These are phyloP conservation scores for Climacium dendroides DNA, from an alignment of 225 moss, liverwort and hornwort species.

Conservation along the genomic window DNA sequence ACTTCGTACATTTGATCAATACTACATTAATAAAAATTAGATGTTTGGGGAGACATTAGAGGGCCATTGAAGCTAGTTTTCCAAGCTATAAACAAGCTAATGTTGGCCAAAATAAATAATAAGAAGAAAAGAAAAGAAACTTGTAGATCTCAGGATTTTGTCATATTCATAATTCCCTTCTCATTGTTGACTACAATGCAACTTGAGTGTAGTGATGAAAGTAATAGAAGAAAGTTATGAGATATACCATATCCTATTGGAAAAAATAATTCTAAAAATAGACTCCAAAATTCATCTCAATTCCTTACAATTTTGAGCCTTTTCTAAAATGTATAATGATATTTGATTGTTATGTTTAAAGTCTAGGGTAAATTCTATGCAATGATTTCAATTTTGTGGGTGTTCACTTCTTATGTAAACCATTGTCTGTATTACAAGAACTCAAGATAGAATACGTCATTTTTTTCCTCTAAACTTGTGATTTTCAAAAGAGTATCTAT, in stretches of 20 bases:
- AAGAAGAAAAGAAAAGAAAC: too few relatives aligned
- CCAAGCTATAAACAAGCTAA: too few relatives aligned
- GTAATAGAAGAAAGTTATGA: background rate
- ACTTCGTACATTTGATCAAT: background rate
- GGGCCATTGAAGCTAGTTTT: too few relatives aligned
- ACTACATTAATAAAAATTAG: background rate
- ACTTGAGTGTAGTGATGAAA: too few relatives aligned
- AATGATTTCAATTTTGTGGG: background rate
- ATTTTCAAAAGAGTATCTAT: too few relatives aligned
- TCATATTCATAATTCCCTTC: background rate
- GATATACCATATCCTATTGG: rapidly evolving
- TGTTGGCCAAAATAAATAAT: too few relatives aligned
- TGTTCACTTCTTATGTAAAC: background rate
- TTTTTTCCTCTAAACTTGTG: too few relatives aligned
- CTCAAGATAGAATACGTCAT: too few relatives aligned
- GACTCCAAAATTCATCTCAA: background rate
- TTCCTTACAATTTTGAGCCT: background rate
- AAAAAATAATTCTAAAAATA: background rate
- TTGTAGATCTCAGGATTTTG: background rate
- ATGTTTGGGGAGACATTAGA: too few relatives aligned
- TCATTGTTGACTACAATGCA: background rate
- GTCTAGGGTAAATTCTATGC: background rate
- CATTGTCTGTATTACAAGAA: too few relatives aligned
- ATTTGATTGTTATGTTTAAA: too few relatives aligned
- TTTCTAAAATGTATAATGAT: too few relatives aligned